These are phyloP conservation scores for Penicillium pulvis DNA, from an alignment of 495 filamentous ascomycete genomes.

Conservation along the genomic window DNA sequence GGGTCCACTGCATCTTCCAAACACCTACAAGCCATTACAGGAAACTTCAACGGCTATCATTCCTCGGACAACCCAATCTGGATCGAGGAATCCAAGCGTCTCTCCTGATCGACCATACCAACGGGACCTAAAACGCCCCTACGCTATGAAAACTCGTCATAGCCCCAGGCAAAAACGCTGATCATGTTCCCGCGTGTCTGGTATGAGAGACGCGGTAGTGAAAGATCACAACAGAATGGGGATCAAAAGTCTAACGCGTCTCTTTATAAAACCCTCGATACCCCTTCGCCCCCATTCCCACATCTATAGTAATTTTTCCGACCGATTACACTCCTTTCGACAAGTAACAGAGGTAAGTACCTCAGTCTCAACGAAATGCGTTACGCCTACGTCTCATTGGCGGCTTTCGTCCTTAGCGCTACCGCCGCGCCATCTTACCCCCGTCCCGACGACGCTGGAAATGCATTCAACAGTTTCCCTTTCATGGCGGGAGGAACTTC, in stretches of 20 bases:
- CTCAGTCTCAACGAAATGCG: constrained; percentile 20
- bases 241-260: constrained; percentile 6
- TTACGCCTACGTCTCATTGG: constrained; percentile 28
- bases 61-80: constrained; percentile 16
- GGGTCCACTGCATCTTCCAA: neutral
- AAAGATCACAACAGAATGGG: constrained; percentile 19
- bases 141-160: constrained; percentile 23
- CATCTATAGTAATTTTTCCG: constrained; percentile 16
- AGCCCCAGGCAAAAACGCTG: constrained; percentile 13
- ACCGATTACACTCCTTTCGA: constrained; percentile 24
- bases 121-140: constrained; percentile 7
- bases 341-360: neutral
- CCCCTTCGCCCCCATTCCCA: constrained; percentile 13
- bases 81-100: constrained; percentile 2
- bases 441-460: neutral
- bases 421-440: constrained; percentile 24
- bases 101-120: constrained; percentile 15
- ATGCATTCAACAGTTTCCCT: constrained; percentile 22
- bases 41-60: constrained; percentile 23
- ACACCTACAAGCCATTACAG: neutral
- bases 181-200: constrained; percentile 18
- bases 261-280: constrained; percentile 21
- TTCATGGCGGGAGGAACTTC: constrained; percentile 18
- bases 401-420: constrained; percentile 25
- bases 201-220: constrained; percentile 22